These are phyloP conservation scores for Sphaerosporella brunnea DNA, from an alignment of 495 filamentous ascomycete genomes.

Conservation along the genomic window DNA sequence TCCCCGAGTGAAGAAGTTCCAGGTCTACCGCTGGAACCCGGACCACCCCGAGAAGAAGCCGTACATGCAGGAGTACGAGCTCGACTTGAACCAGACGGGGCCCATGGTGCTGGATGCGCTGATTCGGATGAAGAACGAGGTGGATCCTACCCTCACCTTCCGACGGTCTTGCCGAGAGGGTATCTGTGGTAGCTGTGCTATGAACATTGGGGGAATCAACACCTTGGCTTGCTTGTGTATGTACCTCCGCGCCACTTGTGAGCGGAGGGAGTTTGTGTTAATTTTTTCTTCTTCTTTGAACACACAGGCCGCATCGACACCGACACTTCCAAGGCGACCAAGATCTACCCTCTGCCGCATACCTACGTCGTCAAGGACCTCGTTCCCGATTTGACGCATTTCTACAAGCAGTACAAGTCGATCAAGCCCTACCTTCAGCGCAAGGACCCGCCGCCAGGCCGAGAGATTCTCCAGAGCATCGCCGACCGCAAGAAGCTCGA, in stretches of 20 bases:
- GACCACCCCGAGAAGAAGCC: constrained; percentile 82
- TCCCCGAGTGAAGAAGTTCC: constrained; percentile 75
- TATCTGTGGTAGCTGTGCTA: constrained; percentile 94
- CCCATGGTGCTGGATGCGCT: constrained; percentile 96
- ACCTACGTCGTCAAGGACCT: constrained; percentile 99
- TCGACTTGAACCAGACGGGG: constrained; percentile 95
- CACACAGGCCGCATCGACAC: constrained; percentile 95
- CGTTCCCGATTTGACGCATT: constrained; percentile 88
- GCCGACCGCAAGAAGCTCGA: constrained; percentile 90
- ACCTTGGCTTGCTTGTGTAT: constrained; percentile 94
- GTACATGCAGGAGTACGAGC: constrained; percentile 77
- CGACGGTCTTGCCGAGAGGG: constrained; percentile 88
- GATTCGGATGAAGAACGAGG: constrained; percentile 96
- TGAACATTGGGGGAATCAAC: constrained; percentile 98
- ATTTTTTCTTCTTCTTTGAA: no score
- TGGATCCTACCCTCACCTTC: constrained; percentile 93
- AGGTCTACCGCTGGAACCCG: constrained; percentile 98
- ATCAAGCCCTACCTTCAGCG: constrained; percentile 97
- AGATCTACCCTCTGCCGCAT: constrained; percentile 96
- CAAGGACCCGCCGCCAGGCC: constrained; percentile 61
- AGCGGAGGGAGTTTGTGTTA: no score
- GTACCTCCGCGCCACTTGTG: no score
- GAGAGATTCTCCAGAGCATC: constrained; percentile 74
- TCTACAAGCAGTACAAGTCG: constrained; percentile 99
- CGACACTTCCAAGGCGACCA: constrained; percentile 58